Percentiles rank a stretch among this genome's conserved stretches.
These are phyloP conservation scores for Tulasnella sp. DNA, from an alignment of 768 basidiomycete species.

Conservation along the genomic window DNA sequence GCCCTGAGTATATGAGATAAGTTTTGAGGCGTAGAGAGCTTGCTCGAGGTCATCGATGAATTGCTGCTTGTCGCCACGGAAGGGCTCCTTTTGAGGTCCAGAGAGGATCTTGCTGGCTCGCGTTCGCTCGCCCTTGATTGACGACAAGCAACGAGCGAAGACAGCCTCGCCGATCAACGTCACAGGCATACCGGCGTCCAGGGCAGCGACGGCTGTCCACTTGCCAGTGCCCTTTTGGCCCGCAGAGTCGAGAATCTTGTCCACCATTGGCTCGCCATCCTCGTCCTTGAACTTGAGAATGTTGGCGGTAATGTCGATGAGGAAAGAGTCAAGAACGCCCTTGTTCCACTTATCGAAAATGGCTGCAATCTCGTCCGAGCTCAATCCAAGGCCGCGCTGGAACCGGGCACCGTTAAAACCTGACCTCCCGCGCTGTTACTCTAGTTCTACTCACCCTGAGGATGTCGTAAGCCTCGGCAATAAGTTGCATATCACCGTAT, in stretches of 20 bases:
- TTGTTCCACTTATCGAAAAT: conserved; percentile 97
- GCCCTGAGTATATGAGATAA: conserved; percentile 99
- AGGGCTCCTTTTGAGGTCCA: conserved; percentile 89
- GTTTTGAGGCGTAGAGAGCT: conserved; percentile 98
- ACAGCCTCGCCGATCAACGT: conserved; percentile 99
- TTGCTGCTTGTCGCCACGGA: conserved; percentile 97
- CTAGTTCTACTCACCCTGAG: conserved; percentile 56
- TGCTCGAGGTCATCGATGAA: conserved; percentile 99
- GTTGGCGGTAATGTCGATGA: conserved; percentile 97
- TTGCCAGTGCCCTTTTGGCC: conserved; percentile 99
- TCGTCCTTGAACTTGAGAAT: conserved; percentile 97
- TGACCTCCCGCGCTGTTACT: neutral
- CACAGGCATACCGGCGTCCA: conserved; percentile 90
- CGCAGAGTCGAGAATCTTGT: conserved; percentile 93
- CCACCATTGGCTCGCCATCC: conserved; percentile 87
- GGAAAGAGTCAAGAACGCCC: conserved; percentile 99
- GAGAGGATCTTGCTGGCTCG: conserved; percentile 89
- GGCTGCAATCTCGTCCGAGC: conserved; percentile 87
- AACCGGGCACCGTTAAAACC: neutral
- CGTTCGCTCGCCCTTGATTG: conserved; percentile 93
- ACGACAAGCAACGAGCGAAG: conserved; percentile 96
- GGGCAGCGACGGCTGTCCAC: conserved; percentile 97
- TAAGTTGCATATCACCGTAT: conserved; percentile 99
- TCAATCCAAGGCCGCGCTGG: conserved; percentile 80
- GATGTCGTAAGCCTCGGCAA: conserved; percentile 98